Conservation (phyloP, 2,329 filamentous ascomycete species). For the Pseudogymnoascus sp. region DNA sequence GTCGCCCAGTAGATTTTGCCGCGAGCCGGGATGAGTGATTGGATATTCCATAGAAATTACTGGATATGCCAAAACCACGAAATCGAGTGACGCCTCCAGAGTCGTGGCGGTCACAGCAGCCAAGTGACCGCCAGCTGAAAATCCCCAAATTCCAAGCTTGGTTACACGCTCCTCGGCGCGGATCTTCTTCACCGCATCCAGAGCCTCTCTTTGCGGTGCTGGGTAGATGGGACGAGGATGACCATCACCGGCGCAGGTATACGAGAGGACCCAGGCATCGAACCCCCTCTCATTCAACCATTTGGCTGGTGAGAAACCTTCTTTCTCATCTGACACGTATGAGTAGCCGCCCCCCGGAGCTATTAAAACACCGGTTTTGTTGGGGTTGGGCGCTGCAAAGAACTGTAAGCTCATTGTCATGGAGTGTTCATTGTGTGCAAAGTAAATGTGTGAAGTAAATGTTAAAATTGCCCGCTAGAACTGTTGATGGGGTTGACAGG, state of each 20-base stretch:
- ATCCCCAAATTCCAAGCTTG: conserved; percentile 24
- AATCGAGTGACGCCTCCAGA: conserved; percentile 19
- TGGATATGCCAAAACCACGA: conserved; percentile 24
- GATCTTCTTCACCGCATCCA: conserved; percentile 18
- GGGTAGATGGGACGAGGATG: conserved; percentile 18
- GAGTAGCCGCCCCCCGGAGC: conserved; percentile 24
- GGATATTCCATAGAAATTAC: conserved; percentile 22
- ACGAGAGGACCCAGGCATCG: conserved; percentile 23
- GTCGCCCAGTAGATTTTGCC: conserved; percentile 20
- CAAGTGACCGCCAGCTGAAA: conserved; percentile 23
- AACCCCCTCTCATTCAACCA: conserved; percentile 22
- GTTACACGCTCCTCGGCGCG: conserved; percentile 15
- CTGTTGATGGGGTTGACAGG: conserved; percentile 2
- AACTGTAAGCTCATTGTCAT: not conserved
- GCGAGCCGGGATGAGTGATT: conserved; percentile 17
- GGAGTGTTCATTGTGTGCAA: not conserved
- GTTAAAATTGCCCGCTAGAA: not conserved
- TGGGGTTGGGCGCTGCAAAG: not conserved
- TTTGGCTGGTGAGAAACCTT: conserved; percentile 17
- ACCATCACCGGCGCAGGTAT: conserved; percentile 15
- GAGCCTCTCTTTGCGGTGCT: conserved; percentile 18
- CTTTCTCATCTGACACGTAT: conserved; percentile 18
- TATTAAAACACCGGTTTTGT: conserved; percentile 19
- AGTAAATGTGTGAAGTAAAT: not conserved
- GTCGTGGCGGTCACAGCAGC: conserved; percentile 21